Evolutionary conservation across 805 yeast genomes (phyloP).

Genomic region (Kazachstania taianensis): DNA sequence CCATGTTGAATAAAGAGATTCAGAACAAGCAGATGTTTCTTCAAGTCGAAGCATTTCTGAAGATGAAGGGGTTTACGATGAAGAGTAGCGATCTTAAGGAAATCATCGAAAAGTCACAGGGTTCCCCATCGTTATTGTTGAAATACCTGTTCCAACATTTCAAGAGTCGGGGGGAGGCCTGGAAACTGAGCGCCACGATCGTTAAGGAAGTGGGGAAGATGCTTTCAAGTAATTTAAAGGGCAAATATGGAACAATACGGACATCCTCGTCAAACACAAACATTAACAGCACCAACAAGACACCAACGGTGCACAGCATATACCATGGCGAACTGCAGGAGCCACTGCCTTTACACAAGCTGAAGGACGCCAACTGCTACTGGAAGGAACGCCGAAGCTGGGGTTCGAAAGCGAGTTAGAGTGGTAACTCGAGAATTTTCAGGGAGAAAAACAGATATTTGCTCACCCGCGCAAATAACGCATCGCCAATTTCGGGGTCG

Average conservation of each 20-base stretch:
- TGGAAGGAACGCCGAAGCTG: neutral
- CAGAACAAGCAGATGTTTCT: constrained; percentile 29
- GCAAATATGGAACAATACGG: no score
- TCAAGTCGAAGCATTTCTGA: constrained; percentile 37
- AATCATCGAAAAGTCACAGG: constrained; percentile 32
- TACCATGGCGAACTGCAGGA: no score
- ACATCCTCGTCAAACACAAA: no score
- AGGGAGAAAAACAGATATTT: constrained; percentile 3
- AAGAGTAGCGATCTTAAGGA: constrained; percentile 31
- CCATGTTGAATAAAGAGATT: constrained; percentile 30
- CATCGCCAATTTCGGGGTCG: neutral
- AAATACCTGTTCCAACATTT: constrained; percentile 37
- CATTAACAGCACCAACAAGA: no score
- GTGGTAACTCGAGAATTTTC: neutral
- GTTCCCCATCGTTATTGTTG: constrained; percentile 30
- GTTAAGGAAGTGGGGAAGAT: constrained; percentile 24
- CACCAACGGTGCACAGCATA: no score
- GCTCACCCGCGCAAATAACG: neutral
- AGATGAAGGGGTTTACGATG: constrained; percentile 39
- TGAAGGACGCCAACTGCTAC: constrained; percentile 1
- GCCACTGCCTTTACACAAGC: neutral
- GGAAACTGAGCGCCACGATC: constrained; percentile 29
- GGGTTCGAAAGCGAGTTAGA: neutral
- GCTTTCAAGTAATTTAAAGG: no score
- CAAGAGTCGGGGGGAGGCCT: constrained; percentile 33